Evolutionary conservation across 2,329 filamentous ascomycete species (phyloP).

Genomic region (Lachnellula arida): DNA sequence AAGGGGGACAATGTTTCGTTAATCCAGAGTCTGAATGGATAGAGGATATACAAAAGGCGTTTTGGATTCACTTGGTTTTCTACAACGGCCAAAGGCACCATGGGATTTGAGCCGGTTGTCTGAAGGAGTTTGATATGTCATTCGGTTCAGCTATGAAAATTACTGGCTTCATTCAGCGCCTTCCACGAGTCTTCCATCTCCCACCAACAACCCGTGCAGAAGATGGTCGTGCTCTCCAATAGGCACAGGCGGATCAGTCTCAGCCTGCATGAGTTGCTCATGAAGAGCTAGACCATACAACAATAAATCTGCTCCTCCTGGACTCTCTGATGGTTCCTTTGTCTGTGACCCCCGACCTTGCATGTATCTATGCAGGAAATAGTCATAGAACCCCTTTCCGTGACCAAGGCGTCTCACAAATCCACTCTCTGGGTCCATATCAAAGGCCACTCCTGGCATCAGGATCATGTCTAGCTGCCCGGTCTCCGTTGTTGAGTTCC

Average conservation of each 20-base stretch:
- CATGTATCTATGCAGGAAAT: conserved; percentile 74
- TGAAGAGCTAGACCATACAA: conserved; percentile 75
- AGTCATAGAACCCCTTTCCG: conserved; percentile 96
- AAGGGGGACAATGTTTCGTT: conserved; percentile 65
- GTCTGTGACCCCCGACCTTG: conserved; percentile 36
- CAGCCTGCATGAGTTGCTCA: conserved; percentile 70
- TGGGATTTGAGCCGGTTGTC: conserved; percentile 5
- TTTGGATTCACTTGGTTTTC: conserved; percentile 16
- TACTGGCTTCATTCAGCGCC: conserved; percentile 14
- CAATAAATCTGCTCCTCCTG: conserved; percentile 55
- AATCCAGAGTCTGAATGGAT: conserved; percentile 44
- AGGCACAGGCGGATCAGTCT: conserved; percentile 61
- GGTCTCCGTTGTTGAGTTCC: conserved; percentile 41
- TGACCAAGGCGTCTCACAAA: conserved; percentile 77
- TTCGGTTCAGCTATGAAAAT: conserved; percentile 9
- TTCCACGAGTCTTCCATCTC: conserved; percentile 58
- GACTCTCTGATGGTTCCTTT: conserved; percentile 43
- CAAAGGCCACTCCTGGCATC: conserved; percentile 91
- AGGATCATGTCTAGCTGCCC: conserved; percentile 75
- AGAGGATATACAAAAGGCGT: conserved; percentile 24
- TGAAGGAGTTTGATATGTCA: conserved; percentile 11
- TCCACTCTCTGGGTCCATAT: conserved; percentile 49
- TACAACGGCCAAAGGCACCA: conserved; percentile 17
- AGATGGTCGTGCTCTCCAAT: conserved; percentile 72
- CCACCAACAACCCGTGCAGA: conserved; percentile 72